Base-by-base conservation (phyloP, 352 stramenopile genomes). In the Thalassiosira livingstoniorum region DNA sequence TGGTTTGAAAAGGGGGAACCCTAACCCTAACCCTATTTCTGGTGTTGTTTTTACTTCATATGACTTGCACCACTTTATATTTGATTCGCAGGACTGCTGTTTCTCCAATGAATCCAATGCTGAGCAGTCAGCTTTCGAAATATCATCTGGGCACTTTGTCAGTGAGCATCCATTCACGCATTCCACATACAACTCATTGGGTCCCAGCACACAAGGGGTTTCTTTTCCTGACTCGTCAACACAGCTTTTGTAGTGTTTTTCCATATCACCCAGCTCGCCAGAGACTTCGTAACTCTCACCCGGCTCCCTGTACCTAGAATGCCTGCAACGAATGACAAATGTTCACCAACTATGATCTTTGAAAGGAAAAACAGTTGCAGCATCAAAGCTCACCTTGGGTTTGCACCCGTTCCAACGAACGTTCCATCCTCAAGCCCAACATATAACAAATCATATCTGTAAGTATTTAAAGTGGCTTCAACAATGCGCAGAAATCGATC, bases 391-490 rank as follows among this genome's bases (percentile, higher is more conserved):
- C 1, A 32, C 32, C 2, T 37, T 47, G 45, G 54, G 58, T 15
- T 54, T 62, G 15, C 75, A 78, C 10, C 35, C n/a, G n/a, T n/a
- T n/a, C 75, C 76, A 1, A 55, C 54, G 39, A 79, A 74, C 15
- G 35, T 73, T 1, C 82, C 82, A 69, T 88, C 78, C 54, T 88
- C 82, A 4, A 86, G 29, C 18, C 82, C 82, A 63, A 71, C 80
- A 63, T 86, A 88, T 1, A 84, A 57, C 15, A 32, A 42, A 23
- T 65, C 29, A 65, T 79, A 21, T 1, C 37, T 58, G 57, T 73
- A 63, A 18, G 35, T 60, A 27, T 32, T 53, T 45, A 79, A n/a
- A 7, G 65, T 18, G 23, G 60, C 45, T n/a, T 73, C 47, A 23
- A 42, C 34, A 5, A 74, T 34, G 18, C 29, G 27, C 2, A 73